These are phyloP conservation scores for Salvia rosmarinus DNA, from an alignment of 257 asterid genomes.

Conservation along the genomic window DNA sequence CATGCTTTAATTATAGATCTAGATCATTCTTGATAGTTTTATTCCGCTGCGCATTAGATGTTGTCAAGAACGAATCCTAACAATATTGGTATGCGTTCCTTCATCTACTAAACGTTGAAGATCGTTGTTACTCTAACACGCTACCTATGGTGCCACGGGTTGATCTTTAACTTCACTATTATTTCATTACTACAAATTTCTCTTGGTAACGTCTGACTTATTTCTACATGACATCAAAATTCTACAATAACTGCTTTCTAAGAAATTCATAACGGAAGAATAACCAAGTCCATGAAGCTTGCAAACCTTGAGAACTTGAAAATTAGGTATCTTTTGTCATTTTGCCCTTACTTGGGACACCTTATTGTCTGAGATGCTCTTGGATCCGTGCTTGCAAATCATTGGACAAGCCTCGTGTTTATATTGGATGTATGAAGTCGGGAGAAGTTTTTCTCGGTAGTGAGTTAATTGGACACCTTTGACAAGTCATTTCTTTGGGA, in stretches of 20 bases:
- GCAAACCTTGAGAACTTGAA: conserved; percentile 13
- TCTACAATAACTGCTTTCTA: not conserved
- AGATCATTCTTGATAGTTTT: too few relatives aligned
- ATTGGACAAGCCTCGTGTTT: conserved; percentile 76
- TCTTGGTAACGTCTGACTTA: conserved; percentile 2
- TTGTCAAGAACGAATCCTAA: too few relatives aligned
- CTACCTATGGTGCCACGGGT: conserved; percentile 6
- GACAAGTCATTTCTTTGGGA: conserved; percentile 21
- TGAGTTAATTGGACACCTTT: conserved; percentile 47
- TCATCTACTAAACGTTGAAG: conserved; percentile 3
- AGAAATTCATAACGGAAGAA: not conserved
- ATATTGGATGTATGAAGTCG: conserved; percentile 95
- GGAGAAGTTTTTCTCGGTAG: conserved; percentile 88
- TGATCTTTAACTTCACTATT: not conserved
- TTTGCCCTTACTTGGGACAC: conserved; percentile 21
- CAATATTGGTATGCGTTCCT: conserved; percentile 66
- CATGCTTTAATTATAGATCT: too few relatives aligned
- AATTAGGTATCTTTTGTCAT: conserved; percentile 23
- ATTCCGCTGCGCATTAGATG: too few relatives aligned
- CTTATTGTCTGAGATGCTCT: conserved; percentile 65
- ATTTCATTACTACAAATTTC: not conserved
- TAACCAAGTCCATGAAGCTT: not conserved
- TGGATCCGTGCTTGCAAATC: conserved; percentile 70
- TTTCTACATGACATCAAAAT: conserved; percentile 1
- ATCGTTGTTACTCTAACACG: conserved; percentile 10